Conservation (phyloP, 768 basidiomycete genomes). For the Lyophyllum semitale region DNA sequence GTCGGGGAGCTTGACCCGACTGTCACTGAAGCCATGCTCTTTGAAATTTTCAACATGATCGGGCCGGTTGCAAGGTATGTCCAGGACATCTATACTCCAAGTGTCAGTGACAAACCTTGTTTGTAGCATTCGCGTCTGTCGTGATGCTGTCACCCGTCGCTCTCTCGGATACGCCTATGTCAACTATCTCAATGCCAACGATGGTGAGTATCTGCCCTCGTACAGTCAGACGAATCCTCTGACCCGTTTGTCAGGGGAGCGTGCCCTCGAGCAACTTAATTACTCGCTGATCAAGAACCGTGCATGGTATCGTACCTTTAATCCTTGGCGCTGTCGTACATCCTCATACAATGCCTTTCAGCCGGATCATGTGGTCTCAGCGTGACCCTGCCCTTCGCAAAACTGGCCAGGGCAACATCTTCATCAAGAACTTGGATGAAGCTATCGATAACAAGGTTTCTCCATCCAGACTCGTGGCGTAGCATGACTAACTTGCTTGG, state of each 20-base stretch:
- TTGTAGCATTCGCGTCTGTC: slow-evolving; percentile 94
- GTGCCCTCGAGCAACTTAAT: slow-evolving; percentile 98
- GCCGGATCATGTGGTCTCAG: slow-evolving; percentile 99
- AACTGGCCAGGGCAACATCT: slow-evolving; percentile 99
- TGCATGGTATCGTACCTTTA: slow-evolving; percentile 70
- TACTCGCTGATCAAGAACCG: slow-evolving; percentile 99
- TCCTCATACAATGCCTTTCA: slow-evolving; percentile 28
- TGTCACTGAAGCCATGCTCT: slow-evolving; percentile 99
- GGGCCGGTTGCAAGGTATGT: slow-evolving; percentile 95
- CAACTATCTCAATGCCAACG: slow-evolving; percentile 93
- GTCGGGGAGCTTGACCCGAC: slow-evolving; percentile 98
- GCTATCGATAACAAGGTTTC: slow-evolving; percentile 94
- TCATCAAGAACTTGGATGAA: slow-evolving; percentile 99
- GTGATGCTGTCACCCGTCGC: slow-evolving; percentile 99
- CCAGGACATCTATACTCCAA: background rate
- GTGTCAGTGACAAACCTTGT: background rate
- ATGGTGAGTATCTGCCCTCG: slow-evolving; percentile 59
- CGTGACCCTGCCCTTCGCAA: slow-evolving; percentile 99
- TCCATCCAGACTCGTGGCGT: background rate
- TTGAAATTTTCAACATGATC: slow-evolving; percentile 99
- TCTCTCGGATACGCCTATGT: slow-evolving; percentile 99
- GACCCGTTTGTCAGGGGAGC: slow-evolving; percentile 66
- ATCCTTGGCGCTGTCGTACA: slow-evolving; percentile 13
- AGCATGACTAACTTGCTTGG: background rate
- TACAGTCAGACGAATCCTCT: slow-evolving; percentile 8